Conservation (phyloP, 306 rosid genomes). For the Heteromeles arbutifolia region DNA sequence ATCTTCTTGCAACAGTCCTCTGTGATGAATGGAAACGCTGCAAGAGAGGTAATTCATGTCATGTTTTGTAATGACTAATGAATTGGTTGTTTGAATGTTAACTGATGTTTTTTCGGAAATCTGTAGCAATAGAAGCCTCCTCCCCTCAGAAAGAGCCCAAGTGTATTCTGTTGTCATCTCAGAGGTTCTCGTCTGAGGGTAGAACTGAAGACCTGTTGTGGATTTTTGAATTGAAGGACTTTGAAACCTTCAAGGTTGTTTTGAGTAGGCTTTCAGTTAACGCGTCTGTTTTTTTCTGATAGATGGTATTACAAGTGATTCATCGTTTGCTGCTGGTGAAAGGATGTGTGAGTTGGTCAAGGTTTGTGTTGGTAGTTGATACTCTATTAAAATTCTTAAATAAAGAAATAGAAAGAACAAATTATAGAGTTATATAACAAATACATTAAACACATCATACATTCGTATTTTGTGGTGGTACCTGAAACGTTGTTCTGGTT, state of each 20-base stretch:
- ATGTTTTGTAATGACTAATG: slow-evolving; percentile 10
- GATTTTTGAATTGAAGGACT: not conserved
- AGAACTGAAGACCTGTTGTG: slow-evolving; percentile 4
- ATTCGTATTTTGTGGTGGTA: not conserved
- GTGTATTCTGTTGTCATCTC: slow-evolving; percentile 47
- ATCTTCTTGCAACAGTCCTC: slow-evolving; percentile 61
- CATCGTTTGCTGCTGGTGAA: slow-evolving; percentile 71
- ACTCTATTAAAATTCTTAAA: not conserved
- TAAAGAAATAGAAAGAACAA: not conserved
- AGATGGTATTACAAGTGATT: slow-evolving; percentile 49
- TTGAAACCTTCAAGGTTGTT: not conserved
- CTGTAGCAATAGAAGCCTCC: slow-evolving; percentile 80
- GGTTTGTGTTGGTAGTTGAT: slow-evolving; percentile 44
- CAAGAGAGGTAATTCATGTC: slow-evolving; percentile 64
- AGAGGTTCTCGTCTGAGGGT: slow-evolving; percentile 49
- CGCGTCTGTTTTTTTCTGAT: slow-evolving; percentile 25
- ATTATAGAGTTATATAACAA: not conserved
- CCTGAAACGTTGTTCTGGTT: not conserved
- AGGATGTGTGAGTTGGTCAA: slow-evolving; percentile 83
- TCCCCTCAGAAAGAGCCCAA: slow-evolving; percentile 71
- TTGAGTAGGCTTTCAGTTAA: slow-evolving; percentile 1
- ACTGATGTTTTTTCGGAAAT: slow-evolving; percentile 22
- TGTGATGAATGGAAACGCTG: slow-evolving; percentile 81
- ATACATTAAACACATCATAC: not conserved
- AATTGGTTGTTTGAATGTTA: slow-evolving; percentile 12